Percentiles rank a stretch among this genome's conserved stretches.
phyloP scores from a whole-genome alignment of 306 rosid species.

The Sophora flavescens region DNA sequence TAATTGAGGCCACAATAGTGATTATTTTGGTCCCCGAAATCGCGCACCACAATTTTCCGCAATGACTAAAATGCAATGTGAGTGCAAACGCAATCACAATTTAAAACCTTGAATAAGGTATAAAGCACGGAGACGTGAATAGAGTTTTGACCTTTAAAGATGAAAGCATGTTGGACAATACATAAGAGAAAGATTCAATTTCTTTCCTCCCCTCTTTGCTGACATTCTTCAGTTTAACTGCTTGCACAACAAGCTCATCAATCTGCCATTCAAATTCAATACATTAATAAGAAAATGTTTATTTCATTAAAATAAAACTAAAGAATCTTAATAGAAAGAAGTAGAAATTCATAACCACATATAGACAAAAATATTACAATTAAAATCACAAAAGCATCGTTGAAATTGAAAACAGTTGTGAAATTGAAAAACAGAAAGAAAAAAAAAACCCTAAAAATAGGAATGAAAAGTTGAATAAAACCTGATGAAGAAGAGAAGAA shows the following conservation, averaged over 20 bases:
- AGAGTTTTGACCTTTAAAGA: constrained; percentile 72
- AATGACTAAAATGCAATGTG: too few relatives aligned
- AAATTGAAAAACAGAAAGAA: background rate
- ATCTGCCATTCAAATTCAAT: constrained; percentile 59
- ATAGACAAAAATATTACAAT: too few relatives aligned
- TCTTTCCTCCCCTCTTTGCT: constrained; percentile 60
- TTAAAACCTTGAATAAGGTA: too few relatives aligned
- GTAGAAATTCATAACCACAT: too few relatives aligned
- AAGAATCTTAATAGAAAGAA: too few relatives aligned
- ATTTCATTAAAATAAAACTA: background rate
- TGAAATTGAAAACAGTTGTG: too few relatives aligned
- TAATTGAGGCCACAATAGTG: too few relatives aligned
- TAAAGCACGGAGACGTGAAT: background rate
- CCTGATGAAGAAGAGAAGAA: constrained; percentile 70
- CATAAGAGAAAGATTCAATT: constrained; percentile 64
- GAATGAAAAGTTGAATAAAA: constrained; percentile 1
- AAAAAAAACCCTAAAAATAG: background rate
- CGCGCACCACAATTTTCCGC: too few relatives aligned
- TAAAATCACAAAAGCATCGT: too few relatives aligned
- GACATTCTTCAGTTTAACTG: constrained; percentile 55
- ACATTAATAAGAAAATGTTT: background rate
- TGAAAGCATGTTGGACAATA: constrained; percentile 71
- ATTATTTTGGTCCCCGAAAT: too few relatives aligned
- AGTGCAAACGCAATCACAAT: too few relatives aligned
- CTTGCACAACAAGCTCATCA: constrained; percentile 82